A percentile compares a stretch with the other conserved stretches of the same genome.
These are phyloP conservation scores for Hordeum vulgare DNA, from an alignment of 176 grass and related monocot species.

Conservation along the genomic window DNA sequence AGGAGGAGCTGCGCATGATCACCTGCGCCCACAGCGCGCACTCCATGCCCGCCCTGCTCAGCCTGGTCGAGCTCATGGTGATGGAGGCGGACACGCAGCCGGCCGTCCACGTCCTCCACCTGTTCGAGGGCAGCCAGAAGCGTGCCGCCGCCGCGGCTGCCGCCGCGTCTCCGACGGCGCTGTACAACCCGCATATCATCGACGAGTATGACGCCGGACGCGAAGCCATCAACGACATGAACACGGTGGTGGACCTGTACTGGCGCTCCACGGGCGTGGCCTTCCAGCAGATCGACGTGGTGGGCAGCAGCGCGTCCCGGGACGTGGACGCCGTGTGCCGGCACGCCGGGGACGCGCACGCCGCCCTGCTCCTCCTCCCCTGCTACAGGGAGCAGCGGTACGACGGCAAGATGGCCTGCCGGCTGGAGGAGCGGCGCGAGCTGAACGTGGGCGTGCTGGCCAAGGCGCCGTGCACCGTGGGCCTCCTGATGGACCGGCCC, in stretches of 20 bases:
- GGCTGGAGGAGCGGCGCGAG: slow-evolving; percentile 5
- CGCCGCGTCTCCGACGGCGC: not conserved
- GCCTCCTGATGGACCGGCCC: slow-evolving; percentile 31
- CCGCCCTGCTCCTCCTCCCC: not conserved
- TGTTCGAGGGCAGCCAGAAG: slow-evolving; percentile 9
- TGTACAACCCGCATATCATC: not conserved
- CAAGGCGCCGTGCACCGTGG: slow-evolving; percentile 36
- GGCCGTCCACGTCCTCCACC: slow-evolving; percentile 24
- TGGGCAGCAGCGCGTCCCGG: not conserved
- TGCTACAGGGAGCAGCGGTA: slow-evolving; percentile 41
- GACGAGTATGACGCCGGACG: not conserved
- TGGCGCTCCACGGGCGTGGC: slow-evolving; percentile 8
- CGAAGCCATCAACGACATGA: slow-evolving; percentile 26
- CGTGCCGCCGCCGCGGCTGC: not conserved
- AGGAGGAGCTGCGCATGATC: slow-evolving; percentile 29
- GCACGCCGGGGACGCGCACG: not conserved
- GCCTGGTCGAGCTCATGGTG: slow-evolving; percentile 32
- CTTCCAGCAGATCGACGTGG: slow-evolving; percentile 28
- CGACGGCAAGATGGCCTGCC: slow-evolving; percentile 41
- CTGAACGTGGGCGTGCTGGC: slow-evolving; percentile 21
- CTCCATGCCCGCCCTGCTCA: slow-evolving; percentile 23
- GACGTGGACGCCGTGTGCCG: slow-evolving; percentile 21
- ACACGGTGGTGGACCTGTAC: slow-evolving; percentile 32
- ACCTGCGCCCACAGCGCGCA: slow-evolving; percentile 30
- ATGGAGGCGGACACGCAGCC: slow-evolving; percentile 14